These are phyloP conservation scores for Fusarium albidum DNA, from an alignment of 2,329 filamentous ascomycete species.

Conservation along the genomic window DNA sequence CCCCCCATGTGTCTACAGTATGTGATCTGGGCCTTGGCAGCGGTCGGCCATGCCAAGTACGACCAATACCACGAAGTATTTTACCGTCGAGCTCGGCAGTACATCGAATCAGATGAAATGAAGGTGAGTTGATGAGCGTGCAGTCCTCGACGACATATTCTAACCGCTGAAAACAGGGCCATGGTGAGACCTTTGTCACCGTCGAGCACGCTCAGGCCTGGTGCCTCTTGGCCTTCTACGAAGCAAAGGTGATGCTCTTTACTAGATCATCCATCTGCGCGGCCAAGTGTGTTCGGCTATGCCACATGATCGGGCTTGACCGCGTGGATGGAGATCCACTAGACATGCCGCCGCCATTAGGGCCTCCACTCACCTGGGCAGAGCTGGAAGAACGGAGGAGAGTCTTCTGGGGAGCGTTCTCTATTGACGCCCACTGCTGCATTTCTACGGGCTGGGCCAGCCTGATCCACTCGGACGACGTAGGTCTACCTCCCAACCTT, in stretches of 20 bases:
- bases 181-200: slow-evolving; percentile 82
- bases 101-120: slow-evolving; percentile 85
- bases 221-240: slow-evolving; percentile 77
- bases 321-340: slow-evolving; percentile 72
- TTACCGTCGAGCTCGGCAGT: slow-evolving; percentile 83
- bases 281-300: slow-evolving; percentile 73
- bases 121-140: slow-evolving; percentile 54
- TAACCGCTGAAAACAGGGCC: slow-evolving; percentile 55
- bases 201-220: slow-evolving; percentile 84
- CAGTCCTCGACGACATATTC: not conserved
- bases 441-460: slow-evolving; percentile 93
- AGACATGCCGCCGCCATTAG: slow-evolving; percentile 77
- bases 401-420: slow-evolving; percentile 87
- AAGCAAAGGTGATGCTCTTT: slow-evolving; percentile 87
- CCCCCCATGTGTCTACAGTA: slow-evolving; percentile 87
- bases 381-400: slow-evolving; percentile 80
- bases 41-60: slow-evolving; percentile 77
- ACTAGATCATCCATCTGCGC: slow-evolving; percentile 85
- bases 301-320: slow-evolving; percentile 87
- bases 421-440: slow-evolving; percentile 83
- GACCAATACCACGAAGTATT: slow-evolving; percentile 76
- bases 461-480: slow-evolving; percentile 77
- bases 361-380: slow-evolving; percentile 79
- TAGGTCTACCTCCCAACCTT: slow-evolving; percentile 38
- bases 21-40: slow-evolving; percentile 85